A percentile compares a stretch with the other conserved stretches of the same genome.
These are phyloP conservation scores for Wickerhamomyces sp. DNA, from an alignment of 1,139 yeast species.

Conservation along the genomic window DNA sequence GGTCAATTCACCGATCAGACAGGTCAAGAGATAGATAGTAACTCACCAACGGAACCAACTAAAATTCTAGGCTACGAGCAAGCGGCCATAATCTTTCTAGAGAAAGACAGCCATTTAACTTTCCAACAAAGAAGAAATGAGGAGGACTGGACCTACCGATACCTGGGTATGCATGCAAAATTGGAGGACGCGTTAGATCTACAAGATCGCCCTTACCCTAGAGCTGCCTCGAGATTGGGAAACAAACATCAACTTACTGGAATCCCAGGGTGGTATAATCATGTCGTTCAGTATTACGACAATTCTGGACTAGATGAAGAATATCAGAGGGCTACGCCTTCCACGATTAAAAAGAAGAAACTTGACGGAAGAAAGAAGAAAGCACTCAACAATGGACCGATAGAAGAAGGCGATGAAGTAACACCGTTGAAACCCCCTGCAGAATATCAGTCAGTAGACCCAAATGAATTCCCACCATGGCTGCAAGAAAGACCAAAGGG, in stretches of 20 bases:
- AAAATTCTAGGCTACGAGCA: conserved; percentile 56
- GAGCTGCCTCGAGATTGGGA: conserved; percentile 78
- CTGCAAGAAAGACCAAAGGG: conserved; percentile 76
- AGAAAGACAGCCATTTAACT: conserved; percentile 38
- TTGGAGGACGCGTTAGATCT: conserved; percentile 76
- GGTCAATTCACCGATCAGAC: neutral
- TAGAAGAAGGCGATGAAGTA: conserved; percentile 19
- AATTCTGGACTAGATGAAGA: conserved; percentile 22
- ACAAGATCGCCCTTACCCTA: conserved; percentile 78
- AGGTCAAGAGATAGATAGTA: neutral
- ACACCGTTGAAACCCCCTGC: conserved; percentile 42
- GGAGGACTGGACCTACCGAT: conserved; percentile 81
- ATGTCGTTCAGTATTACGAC: conserved; percentile 68
- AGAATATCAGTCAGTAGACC: conserved; percentile 38
- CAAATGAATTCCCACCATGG: conserved; percentile 64
- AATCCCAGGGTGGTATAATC: conserved; percentile 64
- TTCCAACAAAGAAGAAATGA: conserved; percentile 43
- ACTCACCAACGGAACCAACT: conserved; percentile 2
- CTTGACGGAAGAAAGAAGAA: conserved; percentile 16
- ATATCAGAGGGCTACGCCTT: conserved; percentile 21
- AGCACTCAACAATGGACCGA: conserved; percentile 6
- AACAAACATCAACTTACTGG: conserved; percentile 67
- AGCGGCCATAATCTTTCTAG: conserved; percentile 51
- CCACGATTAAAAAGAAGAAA: conserved; percentile 21
- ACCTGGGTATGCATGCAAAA: conserved; percentile 72